These are phyloP conservation scores for Cymodocea nodosa DNA, from an alignment of 116 monocot genomes.

Conservation along the genomic window DNA sequence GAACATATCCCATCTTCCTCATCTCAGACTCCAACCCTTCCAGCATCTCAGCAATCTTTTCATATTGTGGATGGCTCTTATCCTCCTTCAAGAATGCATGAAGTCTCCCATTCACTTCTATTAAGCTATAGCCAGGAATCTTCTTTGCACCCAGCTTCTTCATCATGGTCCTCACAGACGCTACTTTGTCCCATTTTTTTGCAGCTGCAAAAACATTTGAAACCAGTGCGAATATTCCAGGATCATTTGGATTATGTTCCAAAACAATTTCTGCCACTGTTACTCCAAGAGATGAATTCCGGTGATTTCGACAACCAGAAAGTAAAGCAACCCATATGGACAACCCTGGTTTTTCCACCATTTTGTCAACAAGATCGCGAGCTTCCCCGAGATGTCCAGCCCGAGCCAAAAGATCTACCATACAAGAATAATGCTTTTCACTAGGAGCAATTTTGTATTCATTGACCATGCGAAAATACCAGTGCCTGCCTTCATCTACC, in stretches of 20 bases:
- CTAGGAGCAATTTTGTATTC: conserved; percentile 19
- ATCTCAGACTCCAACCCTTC: conserved; percentile 45
- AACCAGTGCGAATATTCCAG: conserved; percentile 57
- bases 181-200: conserved; percentile 34
- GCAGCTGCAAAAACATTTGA: conserved; percentile 63
- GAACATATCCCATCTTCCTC: conserved; percentile 34
- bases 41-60: conserved; percentile 29
- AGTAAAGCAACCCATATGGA: conserved; percentile 61
- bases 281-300: conserved; percentile 36
- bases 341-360: conserved; percentile 37
- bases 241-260: conserved; percentile 43
- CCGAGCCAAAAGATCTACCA: conserved; percentile 61
- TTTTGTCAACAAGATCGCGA: conserved; percentile 29
- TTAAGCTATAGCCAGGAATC: conserved; percentile 59
- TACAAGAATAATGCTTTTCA: conserved; percentile 52
- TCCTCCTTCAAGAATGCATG: conserved; percentile 65
- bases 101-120: conserved; percentile 40
- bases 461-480: conserved; percentile 33
- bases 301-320: conserved; percentile 49
- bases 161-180: conserved; percentile 40
- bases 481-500: conserved; percentile 28
- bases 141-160: conserved; percentile 49
- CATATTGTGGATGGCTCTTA: conserved; percentile 46
- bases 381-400: conserved; percentile 39
- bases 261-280: conserved; percentile 30